Conservation (phyloP, 257 asterid species). For the Ballota nigra region DNA sequence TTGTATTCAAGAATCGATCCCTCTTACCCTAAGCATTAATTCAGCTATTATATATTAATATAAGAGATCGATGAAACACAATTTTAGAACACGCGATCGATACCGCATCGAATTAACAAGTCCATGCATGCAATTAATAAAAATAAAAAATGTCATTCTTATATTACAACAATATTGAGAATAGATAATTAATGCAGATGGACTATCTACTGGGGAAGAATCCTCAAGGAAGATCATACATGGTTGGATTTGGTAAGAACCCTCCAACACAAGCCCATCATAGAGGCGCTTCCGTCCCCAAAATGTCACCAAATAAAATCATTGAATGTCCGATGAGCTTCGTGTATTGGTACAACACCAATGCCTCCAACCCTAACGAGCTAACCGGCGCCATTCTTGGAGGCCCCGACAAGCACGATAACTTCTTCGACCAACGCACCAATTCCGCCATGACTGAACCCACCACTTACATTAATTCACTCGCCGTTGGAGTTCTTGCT, state of each 20-base stretch:
- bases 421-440: constrained; percentile 49
- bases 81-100: no score
- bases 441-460: constrained; percentile 77
- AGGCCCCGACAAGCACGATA: constrained; percentile 67
- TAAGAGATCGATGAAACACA: no score
- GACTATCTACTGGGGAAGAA: constrained; percentile 72
- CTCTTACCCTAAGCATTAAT: no score
- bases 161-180: no score
- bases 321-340: constrained; percentile 65
- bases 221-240: constrained; percentile 61
- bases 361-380: constrained; percentile 59
- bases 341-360: constrained; percentile 41
- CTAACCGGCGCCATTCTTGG: constrained; percentile 87
- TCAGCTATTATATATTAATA: no score
- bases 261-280: constrained; percentile 86
- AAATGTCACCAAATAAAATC: constrained; percentile 16
- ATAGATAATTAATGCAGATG: constrained; percentile 45
- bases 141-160: no score
- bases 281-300: constrained; percentile 88
- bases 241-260: constrained; percentile 81
- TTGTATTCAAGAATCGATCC: no score
- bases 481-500: constrained; percentile 77
- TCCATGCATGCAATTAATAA: no score
- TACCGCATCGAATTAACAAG: no score
- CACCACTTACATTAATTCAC: constrained; percentile 62